Percentiles rank a stretch among this genome's conserved stretches.
Evolutionary conservation across 2,329 filamentous ascomycete species (phyloP).

Genomic region (Arachnomyces sp.): DNA sequence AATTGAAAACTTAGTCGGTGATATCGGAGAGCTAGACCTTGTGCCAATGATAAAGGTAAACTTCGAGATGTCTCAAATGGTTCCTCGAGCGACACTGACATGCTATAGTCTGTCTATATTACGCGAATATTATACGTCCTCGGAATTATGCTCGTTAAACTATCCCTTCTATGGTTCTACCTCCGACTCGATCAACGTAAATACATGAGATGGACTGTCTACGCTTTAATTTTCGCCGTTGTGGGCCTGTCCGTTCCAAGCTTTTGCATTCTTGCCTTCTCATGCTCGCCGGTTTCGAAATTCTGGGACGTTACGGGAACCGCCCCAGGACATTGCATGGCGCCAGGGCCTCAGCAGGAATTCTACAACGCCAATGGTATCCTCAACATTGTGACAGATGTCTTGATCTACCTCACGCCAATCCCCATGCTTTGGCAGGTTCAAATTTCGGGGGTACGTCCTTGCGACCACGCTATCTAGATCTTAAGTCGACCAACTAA

Average conservation of each 20-base stretch:
- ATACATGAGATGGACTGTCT: constrained; percentile 9
- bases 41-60: too few relatives aligned
- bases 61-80: too few relatives aligned
- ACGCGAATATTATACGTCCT: constrained; percentile 8
- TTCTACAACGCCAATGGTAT: constrained; percentile 15
- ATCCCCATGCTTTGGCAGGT: constrained; percentile 13
- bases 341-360: constrained; percentile 4
- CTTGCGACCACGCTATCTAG: too few relatives aligned
- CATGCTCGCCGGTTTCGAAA: constrained; percentile 7
- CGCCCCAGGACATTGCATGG: constrained; percentile 8
- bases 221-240: constrained; percentile 4
- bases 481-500: too few relatives aligned
- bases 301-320: constrained; percentile 7
- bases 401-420: constrained; percentile 11
- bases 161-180: constrained; percentile 12
- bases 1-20: too few relatives aligned
- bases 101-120: background rate
- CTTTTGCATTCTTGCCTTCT: constrained; percentile 1
- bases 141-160: constrained; percentile 7
- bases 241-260: too few relatives aligned
- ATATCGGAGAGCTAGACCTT: too few relatives aligned
- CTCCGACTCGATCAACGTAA: constrained; percentile 9
- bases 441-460: constrained; percentile 3
- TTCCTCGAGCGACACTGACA: too few relatives aligned
- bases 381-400: constrained; percentile 12